Evolutionary conservation across 306 rosid genomes (phyloP), one percentile per base, ranked within the genome.

Genomic region (Vigna radiata): DNA sequence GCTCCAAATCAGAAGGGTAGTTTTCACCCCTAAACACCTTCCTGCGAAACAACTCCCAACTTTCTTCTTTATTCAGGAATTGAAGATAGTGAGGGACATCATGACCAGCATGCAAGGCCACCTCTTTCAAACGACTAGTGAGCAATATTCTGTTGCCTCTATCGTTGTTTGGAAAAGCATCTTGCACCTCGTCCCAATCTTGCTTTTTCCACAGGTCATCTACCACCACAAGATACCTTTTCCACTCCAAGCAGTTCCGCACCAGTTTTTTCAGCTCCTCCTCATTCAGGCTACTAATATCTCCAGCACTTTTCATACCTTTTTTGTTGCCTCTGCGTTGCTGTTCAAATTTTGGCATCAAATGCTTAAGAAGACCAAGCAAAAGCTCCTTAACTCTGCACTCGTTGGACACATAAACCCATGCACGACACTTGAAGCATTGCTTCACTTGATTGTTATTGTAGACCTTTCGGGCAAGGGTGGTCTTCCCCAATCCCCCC

Each of bases 401-500:
- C 9, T 52, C 65, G 0, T 50, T 21, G 0, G 80, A 76, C 4
- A 62, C 78, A 5, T 8, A 21, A 52, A 23, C 67, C 83, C 78
- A 62, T 13, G 59, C 73, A 0, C 47, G 15, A 0, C 1, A 5
- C 7, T 11, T 4, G 10, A 70, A 79, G 7, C 2, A 3, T 1
- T 61, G 0, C 5, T 61, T 7, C 1, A 79, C 55, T 6, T 5
- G 3, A 6, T n/a, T 8, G 14, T 3, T 50, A 8, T 76, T 76
- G 7, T 64, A 76, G 11, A 75, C 23, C 73, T 50, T 76, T 10
- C 44, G 25, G 3, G 80, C 73, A 37, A 65, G 66, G 16, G 83
- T 79, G 49, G 83, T 72, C 59, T 79, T 79, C 1, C 83, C 83
- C 17, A 36, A 52, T 3, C 83, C 78, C 15, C 73, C 72, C 66